A percentile compares a stretch with the other conserved stretches of the same genome.
Evolutionary conservation across 192 early-diverging fungal genomes (phyloP).

Genomic region (Dissophora globulifera): DNA sequence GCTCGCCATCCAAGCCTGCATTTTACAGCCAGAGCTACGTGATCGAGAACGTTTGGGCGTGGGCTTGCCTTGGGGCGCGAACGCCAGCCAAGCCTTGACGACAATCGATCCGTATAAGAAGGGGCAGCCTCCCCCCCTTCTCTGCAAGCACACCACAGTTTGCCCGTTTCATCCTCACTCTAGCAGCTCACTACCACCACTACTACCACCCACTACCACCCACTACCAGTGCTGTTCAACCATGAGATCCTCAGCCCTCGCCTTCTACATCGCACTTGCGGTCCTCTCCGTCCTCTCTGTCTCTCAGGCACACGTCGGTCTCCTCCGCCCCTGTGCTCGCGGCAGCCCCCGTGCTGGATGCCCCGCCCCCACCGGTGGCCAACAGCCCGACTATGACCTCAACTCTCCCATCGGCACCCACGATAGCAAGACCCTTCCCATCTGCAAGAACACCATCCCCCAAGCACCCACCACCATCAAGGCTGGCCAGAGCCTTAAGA

Average conservation of each 20-base stretch:
- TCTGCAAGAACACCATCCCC: constrained; percentile 59
- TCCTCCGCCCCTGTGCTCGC: constrained; percentile 55
- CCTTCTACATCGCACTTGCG: background rate
- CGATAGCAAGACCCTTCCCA: constrained; percentile 14
- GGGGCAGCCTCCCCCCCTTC: too few species aligned
- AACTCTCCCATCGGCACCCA: constrained; percentile 54
- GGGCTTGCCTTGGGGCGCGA: too few species aligned
- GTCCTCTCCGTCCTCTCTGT: background rate
- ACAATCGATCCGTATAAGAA: too few species aligned
- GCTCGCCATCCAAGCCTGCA: too few species aligned
- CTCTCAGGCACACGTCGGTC: constrained; percentile 55
- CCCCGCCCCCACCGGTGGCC: constrained; percentile 51
- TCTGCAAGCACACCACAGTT: too few species aligned
- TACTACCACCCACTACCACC: too few species aligned
- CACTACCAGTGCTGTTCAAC: too few species aligned
- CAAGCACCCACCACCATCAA: constrained; percentile 53
- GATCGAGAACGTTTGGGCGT: too few species aligned
- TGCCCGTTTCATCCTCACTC: too few species aligned
- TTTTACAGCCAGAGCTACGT: too few species aligned
- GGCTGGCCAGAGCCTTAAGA: constrained; percentile 60
- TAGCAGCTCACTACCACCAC: too few species aligned
- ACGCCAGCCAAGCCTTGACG: too few species aligned
- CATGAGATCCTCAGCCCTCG: background rate
- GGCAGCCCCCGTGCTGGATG: constrained; percentile 46
- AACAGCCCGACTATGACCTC: constrained; percentile 54